phyloP scores from a whole-genome alignment of 805 yeast genomes.

The Lachancea kluyveri region DNA sequence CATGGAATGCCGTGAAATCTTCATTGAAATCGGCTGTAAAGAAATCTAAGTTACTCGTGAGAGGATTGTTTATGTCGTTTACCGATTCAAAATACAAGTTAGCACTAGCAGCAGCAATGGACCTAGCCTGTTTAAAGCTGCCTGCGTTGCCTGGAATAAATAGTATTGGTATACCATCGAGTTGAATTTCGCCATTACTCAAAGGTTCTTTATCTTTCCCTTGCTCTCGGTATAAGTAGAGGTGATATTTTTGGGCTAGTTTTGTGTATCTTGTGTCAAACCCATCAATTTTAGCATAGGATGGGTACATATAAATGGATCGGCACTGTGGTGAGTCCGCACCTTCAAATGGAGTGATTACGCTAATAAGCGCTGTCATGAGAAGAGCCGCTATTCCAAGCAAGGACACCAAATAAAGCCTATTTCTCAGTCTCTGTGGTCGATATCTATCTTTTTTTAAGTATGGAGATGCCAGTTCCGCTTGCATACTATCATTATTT shows the following conservation, averaged over 20 bases:
- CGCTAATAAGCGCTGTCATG: constrained; percentile 9
- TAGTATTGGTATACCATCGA: constrained; percentile 77
- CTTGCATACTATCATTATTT: too few species aligned
- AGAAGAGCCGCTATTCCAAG: constrained; percentile 16
- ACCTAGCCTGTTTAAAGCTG: constrained; percentile 79
- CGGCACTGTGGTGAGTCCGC: constrained; percentile 53
- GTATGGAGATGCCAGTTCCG: too few species aligned
- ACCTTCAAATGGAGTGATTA: constrained; percentile 29
- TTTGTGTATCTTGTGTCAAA: constrained; percentile 74
- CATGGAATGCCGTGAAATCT: constrained; percentile 94
- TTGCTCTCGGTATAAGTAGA: constrained; percentile 83
- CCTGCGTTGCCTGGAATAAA: constrained; percentile 99
- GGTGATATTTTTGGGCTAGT: constrained; percentile 56
- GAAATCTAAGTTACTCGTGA: constrained; percentile 59
- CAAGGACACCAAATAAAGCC: constrained; percentile 6
- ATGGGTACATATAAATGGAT: constrained; percentile 74
- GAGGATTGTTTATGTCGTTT: constrained; percentile 19
- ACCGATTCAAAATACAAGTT: constrained; percentile 39
- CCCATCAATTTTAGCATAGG: constrained; percentile 67
- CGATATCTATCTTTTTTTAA: too few species aligned
- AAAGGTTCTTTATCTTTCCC: constrained; percentile 54
- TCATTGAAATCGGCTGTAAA: constrained; percentile 93
- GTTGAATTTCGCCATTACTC: constrained; percentile 30
- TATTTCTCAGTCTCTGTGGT: constrained; percentile 3
- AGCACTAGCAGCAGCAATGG: constrained; percentile 82